Conservation (phyloP, 1,139 yeast genomes). For the Lodderomyces parapsilosis region DNA sequence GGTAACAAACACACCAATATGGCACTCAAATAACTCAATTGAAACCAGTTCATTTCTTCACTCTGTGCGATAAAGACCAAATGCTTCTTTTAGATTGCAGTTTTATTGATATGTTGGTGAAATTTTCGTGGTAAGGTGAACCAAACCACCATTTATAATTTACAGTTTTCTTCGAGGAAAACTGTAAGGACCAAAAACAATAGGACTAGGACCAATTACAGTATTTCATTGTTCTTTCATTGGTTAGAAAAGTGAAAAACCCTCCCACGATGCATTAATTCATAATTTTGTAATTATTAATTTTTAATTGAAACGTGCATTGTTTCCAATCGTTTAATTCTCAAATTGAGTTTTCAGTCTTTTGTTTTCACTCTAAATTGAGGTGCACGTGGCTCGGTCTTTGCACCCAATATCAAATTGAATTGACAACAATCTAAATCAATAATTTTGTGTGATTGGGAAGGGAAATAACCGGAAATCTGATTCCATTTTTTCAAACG, state of each 20-base stretch:
- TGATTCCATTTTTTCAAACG: too few relatives aligned
- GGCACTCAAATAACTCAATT: slow-evolving; percentile 1
- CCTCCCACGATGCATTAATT: neutral
- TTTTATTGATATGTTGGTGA: too few relatives aligned
- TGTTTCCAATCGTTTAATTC: neutral
- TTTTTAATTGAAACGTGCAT: neutral
- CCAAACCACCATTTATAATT: too few relatives aligned
- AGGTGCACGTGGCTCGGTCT: neutral
- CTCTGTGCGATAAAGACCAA: too few relatives aligned
- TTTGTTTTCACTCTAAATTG: slow-evolving; percentile 1
- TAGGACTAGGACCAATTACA: too few relatives aligned
- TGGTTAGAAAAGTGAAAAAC: neutral
- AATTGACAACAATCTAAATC: neutral
- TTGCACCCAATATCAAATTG: neutral
- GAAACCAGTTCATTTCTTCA: slow-evolving; percentile 1
- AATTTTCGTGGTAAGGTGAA: too few relatives aligned
- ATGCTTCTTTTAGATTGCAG: too few relatives aligned
- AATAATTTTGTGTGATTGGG: too few relatives aligned
- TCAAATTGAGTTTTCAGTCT: too few relatives aligned
- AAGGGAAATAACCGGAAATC: neutral
- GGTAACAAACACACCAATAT: neutral
- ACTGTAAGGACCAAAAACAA: too few relatives aligned
- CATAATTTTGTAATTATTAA: neutral
- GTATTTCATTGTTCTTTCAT: too few relatives aligned
- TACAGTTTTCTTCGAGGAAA: too few relatives aligned